Evolutionary conservation across 495 filamentous ascomycete genomes (phyloP), one percentile per base, ranked within the genome.

Genomic region (Hyaloscypha hepaticicola): DNA sequence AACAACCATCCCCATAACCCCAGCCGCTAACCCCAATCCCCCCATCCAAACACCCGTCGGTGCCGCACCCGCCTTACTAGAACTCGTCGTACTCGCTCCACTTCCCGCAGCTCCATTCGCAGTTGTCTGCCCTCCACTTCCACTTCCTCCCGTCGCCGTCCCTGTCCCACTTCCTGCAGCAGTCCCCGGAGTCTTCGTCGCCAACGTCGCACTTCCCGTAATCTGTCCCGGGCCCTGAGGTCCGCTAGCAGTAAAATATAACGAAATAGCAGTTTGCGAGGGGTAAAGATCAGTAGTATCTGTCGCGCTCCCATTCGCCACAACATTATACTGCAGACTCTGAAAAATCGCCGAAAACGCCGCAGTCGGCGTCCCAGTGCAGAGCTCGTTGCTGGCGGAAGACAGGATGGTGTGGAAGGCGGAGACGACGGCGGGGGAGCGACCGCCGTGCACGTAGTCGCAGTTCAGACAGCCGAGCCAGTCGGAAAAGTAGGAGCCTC

Each of bases 391-490:
- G 22, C 68, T 72, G 9, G 72, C 76, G 7, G 66, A 52, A 8
- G 65, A 34, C 19, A 77, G 60, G 19, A 78, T 72, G 21, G 51
- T 41, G 24, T 64, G 55, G 64, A 74, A 76, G 48, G 69, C 70
- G 55, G 38, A 65, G 12, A 68, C 67, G 60, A 72, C 69, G 49
- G 66, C 72, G 55, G 60, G 63, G 1, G 70, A 72, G 11, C 73
- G 72, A 19, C 66, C 70, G 41, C 74, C 76, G 71, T 79, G 76
- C 26, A 73, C 63, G 41, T 64, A 71, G 26, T 76, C 69, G 63
- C 77, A 80, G 19, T 65, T 29, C 2, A 74, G 72, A 61, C 77
- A 80, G 45, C 68, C 73, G 3, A 71, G 49, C 74, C 75, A 78
- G 56, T 78, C 77, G 19, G 56, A 27, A 66, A 78, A 78, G 66